phyloP scores from a whole-genome alignment of 495 filamentous ascomycete species.

The Neurospora sp. region DNA sequence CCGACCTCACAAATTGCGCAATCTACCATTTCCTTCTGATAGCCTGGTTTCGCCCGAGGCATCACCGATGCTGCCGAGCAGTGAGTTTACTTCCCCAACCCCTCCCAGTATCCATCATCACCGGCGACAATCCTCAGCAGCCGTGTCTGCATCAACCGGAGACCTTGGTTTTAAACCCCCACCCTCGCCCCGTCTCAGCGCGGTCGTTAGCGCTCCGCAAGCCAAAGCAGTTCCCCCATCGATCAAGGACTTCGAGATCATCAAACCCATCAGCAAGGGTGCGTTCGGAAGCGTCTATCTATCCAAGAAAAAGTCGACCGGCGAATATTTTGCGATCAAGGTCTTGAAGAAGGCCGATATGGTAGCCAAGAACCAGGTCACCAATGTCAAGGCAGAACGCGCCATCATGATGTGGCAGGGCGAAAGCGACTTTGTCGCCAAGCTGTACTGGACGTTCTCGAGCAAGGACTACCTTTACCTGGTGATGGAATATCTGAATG shows the following conservation, averaged over 20 bases:
- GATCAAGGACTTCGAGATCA: slow-evolving; percentile 98
- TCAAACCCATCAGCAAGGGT: slow-evolving; percentile 98
- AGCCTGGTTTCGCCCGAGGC: slow-evolving; percentile 73
- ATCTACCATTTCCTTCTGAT: slow-evolving; percentile 60
- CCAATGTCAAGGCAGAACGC: slow-evolving; percentile 95
- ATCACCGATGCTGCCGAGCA: slow-evolving; percentile 72
- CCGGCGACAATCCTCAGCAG: slow-evolving; percentile 84
- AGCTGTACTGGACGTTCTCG: slow-evolving; percentile 98
- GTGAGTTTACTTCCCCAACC: slow-evolving; percentile 68
- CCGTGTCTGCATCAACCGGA: slow-evolving; percentile 51
- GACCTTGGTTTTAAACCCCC: slow-evolving; percentile 54
- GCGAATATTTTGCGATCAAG: slow-evolving; percentile 97
- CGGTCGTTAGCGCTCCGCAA: slow-evolving; percentile 61
- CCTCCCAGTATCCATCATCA: slow-evolving; percentile 55
- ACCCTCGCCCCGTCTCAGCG: slow-evolving; percentile 65
- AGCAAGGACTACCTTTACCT: slow-evolving; percentile 98
- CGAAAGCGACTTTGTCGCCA: slow-evolving; percentile 97
- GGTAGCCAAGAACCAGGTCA: slow-evolving; percentile 99
- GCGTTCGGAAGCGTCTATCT: slow-evolving; percentile 97
- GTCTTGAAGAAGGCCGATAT: slow-evolving; percentile 98
- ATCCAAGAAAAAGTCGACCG: slow-evolving; percentile 95
- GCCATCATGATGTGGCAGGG: slow-evolving; percentile 99
- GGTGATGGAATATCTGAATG: slow-evolving; percentile 98
- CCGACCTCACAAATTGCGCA: slow-evolving; percentile 73
- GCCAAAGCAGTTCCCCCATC: slow-evolving; percentile 78